These are phyloP conservation scores for Phytophthora pisi DNA, from an alignment of 352 stramenopile genomes.

Conservation along the genomic window DNA sequence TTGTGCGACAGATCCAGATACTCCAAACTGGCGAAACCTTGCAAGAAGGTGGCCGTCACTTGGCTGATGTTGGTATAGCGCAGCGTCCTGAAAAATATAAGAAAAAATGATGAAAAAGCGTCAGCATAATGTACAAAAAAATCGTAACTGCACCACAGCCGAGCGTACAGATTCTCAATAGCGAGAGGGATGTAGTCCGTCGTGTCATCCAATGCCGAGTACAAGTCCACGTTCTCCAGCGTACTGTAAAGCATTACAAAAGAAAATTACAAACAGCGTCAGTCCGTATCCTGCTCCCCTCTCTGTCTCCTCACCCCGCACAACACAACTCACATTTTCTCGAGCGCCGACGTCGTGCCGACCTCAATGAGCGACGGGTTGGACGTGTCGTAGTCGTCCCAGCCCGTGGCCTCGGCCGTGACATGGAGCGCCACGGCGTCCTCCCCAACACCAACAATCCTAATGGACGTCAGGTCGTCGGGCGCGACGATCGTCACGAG, in stretches of 20 bases:
- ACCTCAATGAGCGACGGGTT: conserved; percentile 48
- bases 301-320: not conserved
- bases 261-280: conserved; percentile 2
- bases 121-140: conserved; percentile 1
- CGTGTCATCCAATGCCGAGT: conserved; percentile 34
- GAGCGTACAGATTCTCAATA: conserved; percentile 47
- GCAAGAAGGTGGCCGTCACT: conserved; percentile 48
- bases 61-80: conserved; percentile 51
- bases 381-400: conserved; percentile 40
- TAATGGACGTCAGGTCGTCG: conserved; percentile 37
- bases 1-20: conserved; percentile 58
- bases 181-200: conserved; percentile 52
- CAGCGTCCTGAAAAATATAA: conserved; percentile 26
- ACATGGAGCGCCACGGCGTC: conserved; percentile 41
- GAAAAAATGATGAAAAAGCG: not conserved
- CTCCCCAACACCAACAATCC: conserved; percentile 37
- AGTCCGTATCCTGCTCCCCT: not conserved
- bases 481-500: conserved; percentile 56
- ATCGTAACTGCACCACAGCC: not conserved
- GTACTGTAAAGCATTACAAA: conserved; percentile 22
- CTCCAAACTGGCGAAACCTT: conserved; percentile 48
- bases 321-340: conserved; percentile 39
- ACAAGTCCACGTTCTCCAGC: conserved; percentile 51
- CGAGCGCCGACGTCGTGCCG: conserved; percentile 37
- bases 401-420: conserved; percentile 50